Base-by-base conservation (phyloP, 176 grass and related monocot genomes). In the Carex scoparia region DNA sequence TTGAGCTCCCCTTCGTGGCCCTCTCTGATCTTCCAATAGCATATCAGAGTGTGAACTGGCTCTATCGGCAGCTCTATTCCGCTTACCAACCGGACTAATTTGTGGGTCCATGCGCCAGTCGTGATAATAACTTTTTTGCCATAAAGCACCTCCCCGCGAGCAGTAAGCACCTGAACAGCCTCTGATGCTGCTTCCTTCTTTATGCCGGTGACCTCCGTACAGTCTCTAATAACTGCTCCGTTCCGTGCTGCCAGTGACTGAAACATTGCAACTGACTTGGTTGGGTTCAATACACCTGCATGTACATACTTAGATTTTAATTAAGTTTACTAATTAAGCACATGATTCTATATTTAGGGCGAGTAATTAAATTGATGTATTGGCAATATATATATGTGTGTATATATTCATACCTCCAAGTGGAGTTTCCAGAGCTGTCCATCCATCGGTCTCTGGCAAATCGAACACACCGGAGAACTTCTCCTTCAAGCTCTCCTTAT, bases 181-280 rank as follows among this genome's bases (percentile, higher is more conserved):
- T 76, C 67, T 12, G 49, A 77, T 77, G 53, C 49, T 64, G 86
- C 88, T 82, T 55, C 63, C 84, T 83, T 91, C 16, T 82, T 15
- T 89, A 98, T 49, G 72, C 61, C 64, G 4, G 68, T 86, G 10
- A 98, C 91, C 87, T 91, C 87, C 0, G 58, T 23, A n/a, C 32
- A 78, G 92, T 98, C 95, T 84, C 68, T 81, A 1, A 98, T 56
- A 38, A 94, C 83, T 40, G 88, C 85, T 35, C 95, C 95, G 10
- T 58, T 74, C 76, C 59, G 86, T n/a, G 70, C 55, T 79, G 95
- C 92, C 32, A 94, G 89, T 8, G 89, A 69, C 88, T 95, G 93
- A 78, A 95, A 98, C 96, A 98, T 98, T 86, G 96, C 89, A 19
- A 98, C 93, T 10, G 96, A 91, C 86, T 98, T 98, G 68, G 89